Percentiles rank a stretch among this genome's conserved stretches.
Conservation (phyloP, 2,329 filamentous ascomycete species). For the Colletotrichum sp. region DNA sequence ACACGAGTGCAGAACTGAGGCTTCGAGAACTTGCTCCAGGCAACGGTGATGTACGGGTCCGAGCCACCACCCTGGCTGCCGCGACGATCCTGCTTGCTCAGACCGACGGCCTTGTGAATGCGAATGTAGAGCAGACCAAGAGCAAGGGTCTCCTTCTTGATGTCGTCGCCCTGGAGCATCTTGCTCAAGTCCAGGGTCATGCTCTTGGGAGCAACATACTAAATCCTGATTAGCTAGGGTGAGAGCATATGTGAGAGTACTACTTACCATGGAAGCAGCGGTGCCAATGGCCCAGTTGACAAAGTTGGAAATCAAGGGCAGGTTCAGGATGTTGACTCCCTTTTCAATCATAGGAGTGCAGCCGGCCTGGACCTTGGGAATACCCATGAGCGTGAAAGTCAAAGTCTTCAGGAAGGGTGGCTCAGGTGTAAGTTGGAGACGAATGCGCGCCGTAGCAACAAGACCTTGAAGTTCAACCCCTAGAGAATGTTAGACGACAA, state of each 20-base stretch:
- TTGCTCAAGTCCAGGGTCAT: slow-evolving; percentile 91
- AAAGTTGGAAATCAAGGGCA: slow-evolving; percentile 93
- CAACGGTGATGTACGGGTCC: slow-evolving; percentile 93
- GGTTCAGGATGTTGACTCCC: slow-evolving; percentile 88
- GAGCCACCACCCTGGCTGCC: slow-evolving; percentile 87
- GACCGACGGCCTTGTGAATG: slow-evolving; percentile 84
- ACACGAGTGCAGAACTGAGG: slow-evolving; percentile 97
- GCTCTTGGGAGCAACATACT: slow-evolving; percentile 90
- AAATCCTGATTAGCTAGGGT: neutral
- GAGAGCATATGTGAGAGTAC: accelerated
- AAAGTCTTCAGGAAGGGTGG: slow-evolving; percentile 91
- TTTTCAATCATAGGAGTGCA: slow-evolving; percentile 93
- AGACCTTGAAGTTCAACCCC: slow-evolving; percentile 77
- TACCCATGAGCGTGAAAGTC: slow-evolving; percentile 92
- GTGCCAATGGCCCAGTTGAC: slow-evolving; percentile 94
- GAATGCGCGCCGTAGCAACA: slow-evolving; percentile 71
- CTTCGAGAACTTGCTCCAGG: slow-evolving; percentile 96
- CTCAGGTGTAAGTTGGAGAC: slow-evolving; percentile 80
- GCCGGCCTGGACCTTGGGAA: slow-evolving; percentile 86
- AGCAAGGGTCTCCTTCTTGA: slow-evolving; percentile 87
- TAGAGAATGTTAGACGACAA: slow-evolving; percentile 55
- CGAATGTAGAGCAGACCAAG: slow-evolving; percentile 91
- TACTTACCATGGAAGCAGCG: slow-evolving; percentile 72
- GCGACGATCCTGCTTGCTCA: slow-evolving; percentile 89
- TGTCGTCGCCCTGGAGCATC: slow-evolving; percentile 88